Conservation (phyloP, 345 rosid genomes). For the Acer yangbiense region DNA sequence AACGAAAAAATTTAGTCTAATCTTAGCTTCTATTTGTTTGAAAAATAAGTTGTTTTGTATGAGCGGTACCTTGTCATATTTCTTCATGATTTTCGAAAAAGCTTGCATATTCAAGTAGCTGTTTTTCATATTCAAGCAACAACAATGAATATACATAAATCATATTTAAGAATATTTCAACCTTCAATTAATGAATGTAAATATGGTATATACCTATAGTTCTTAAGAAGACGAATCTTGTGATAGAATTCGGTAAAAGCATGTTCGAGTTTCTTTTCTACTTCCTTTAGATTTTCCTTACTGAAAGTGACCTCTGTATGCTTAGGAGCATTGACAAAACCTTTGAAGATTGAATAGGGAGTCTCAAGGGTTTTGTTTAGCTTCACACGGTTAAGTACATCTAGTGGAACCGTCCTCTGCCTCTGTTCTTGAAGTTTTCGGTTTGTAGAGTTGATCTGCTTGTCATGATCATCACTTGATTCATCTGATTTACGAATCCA, state of each 20-base stretch:
- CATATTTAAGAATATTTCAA: background rate
- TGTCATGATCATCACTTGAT: slow-evolving; percentile 1
- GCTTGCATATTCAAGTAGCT: slow-evolving; percentile 46
- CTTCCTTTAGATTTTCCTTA: slow-evolving; percentile 44
- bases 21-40: background rate
- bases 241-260: slow-evolving; percentile 41
- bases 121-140: background rate
- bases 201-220: background rate
- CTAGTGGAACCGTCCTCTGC: background rate
- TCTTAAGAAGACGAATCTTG: slow-evolving; percentile 46
- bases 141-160: background rate
- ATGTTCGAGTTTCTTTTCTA: slow-evolving; percentile 32
- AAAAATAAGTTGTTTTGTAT: background rate
- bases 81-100: slow-evolving; percentile 27
- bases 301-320: slow-evolving; percentile 30
- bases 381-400: slow-evolving; percentile 10
- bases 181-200: background rate
- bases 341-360: slow-evolving; percentile 9
- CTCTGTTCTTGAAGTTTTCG: background rate
- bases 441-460: background rate
- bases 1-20: background rate
- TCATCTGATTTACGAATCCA: slow-evolving; percentile 5
- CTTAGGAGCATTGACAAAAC: background rate
- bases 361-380: slow-evolving; percentile 6
- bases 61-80: slow-evolving; percentile 47